Base-by-base conservation (phyloP, 495 filamentous ascomycete genomes). In the Chaetomium fimeti region DNA sequence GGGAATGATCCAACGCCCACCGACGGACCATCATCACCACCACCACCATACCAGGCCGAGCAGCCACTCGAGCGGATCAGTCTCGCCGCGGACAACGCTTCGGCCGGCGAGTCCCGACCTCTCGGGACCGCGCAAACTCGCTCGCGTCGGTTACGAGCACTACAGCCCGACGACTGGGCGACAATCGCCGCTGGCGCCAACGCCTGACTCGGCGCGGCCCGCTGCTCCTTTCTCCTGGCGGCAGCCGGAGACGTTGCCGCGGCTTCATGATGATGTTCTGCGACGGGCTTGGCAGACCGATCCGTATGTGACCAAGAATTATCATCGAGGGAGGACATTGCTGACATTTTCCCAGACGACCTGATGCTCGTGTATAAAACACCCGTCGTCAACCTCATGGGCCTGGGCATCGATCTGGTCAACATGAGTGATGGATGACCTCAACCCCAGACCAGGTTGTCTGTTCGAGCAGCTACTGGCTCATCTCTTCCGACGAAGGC, bases 361-460 rank as follows among this genome's bases (percentile, higher is more conserved):
- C 82, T 82, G 68, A 91, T 90, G 86, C 79, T 88, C 54, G 80
- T 88, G 53, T 91, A 89, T 76, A 83, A 82, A 15, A 82, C 87
- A 68, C 82, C 90, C 68, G 79, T 84, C 2, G 64, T 86, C 65
- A 85, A 82, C 9, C 80, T 2, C 38, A 40, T 40, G 38, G 38
- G 12, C 12, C 12, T 40, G 9, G 38, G 38, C 38, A 9, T 13
- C 38, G 38, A 6, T 13, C 1, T 43, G 40, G 13, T 2, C 18
- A 11, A 36, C n/a, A 36, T 43, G 40, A 18, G 9, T 36, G 40
- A 16, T 43, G 40, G 40, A 36, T 36, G 5, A 36, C 13, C 40
- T 36, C 32, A 36, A 36, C 8, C 7, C 32, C 32, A 9, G 12
- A 6, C 18, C 40, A 18, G 15, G 5, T 16, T 43, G 40, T 43